These are phyloP conservation scores for Botrytis deweyae DNA, from an alignment of 2,329 filamentous ascomycete species.

Conservation along the genomic window DNA sequence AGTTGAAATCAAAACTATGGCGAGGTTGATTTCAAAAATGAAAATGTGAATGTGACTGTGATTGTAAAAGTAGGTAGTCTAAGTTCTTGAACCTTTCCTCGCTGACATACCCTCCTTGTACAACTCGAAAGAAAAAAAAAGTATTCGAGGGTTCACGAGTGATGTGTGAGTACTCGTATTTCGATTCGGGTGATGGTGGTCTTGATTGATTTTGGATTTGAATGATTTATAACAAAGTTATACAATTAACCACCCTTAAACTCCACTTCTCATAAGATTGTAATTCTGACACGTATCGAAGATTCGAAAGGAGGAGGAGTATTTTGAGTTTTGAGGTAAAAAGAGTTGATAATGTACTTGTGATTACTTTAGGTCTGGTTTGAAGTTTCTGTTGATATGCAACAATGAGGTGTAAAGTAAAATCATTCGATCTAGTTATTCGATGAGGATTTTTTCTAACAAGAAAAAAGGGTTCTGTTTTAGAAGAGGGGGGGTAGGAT, in stretches of 20 bases:
- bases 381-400: background rate
- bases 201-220: background rate
- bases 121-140: background rate
- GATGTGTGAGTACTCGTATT: conserved; percentile 3
- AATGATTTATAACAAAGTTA: background rate
- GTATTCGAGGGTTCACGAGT: background rate
- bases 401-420: conserved; percentile 1
- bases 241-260: background rate
- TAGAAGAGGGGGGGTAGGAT: background rate
- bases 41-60: background rate
- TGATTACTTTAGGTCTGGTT: background rate
- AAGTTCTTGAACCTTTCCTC: background rate
- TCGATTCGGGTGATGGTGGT: background rate
- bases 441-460: background rate
- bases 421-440: background rate
- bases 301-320: background rate
- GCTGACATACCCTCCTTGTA: background rate
- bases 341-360: background rate
- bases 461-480: background rate
- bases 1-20: background rate
- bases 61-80: background rate
- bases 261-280: background rate
- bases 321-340: background rate
- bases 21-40: background rate
- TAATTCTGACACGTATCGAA: background rate